Evolutionary conservation across 108 stramenopile species (phyloP), one percentile per base, ranked within the genome.

Genomic region (Poteriospumella lacustris): DNA sequence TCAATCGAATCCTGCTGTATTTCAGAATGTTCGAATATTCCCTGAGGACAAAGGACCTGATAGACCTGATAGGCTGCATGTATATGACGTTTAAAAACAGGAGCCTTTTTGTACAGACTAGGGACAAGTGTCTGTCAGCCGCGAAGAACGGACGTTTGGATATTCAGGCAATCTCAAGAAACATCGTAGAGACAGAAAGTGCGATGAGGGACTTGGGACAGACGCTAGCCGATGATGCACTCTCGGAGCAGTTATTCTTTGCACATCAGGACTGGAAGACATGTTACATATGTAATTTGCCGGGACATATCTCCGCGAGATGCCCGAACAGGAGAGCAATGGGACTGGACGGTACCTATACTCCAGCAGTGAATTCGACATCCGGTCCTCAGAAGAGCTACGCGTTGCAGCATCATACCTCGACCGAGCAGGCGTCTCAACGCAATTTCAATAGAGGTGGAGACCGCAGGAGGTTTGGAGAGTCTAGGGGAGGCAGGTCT

Each of bases 21-120:
- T 52, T 52, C 47, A 52, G 47, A 52, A 52, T 52, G 47, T 52
- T 52, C 47, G 47, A 52, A 52, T 52, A 52, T 52, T 52, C 47
- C 47, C 47, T 52, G 47, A 52, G 47, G 47, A 52, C 47, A 52
- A 52, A 52, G 47, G 47, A 52, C 47, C 47, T 52, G 47, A 52
- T 52, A 52, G 47, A 52, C 47, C 47, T 52, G 19, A 52, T 52
- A 52, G 47, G 47, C 47, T 52, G 47, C 47, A 52, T 52, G 47
- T 52, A 52, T 52, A 52, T 52, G 47, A 52, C 47, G 47, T 52
- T 52, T 52, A 52, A 52, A 19, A 52, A 52, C 47, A 52, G 47
- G 47, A 52, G 47, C 47, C 47, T 52, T 19, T 52, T 52, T 19
- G 47, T 52, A 19, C 47, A 52, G 47, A 52, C 47, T 52, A 52